These are phyloP conservation scores for Penicillium hesseltinei DNA, from an alignment of 2,329 filamentous ascomycete genomes.

Conservation along the genomic window DNA sequence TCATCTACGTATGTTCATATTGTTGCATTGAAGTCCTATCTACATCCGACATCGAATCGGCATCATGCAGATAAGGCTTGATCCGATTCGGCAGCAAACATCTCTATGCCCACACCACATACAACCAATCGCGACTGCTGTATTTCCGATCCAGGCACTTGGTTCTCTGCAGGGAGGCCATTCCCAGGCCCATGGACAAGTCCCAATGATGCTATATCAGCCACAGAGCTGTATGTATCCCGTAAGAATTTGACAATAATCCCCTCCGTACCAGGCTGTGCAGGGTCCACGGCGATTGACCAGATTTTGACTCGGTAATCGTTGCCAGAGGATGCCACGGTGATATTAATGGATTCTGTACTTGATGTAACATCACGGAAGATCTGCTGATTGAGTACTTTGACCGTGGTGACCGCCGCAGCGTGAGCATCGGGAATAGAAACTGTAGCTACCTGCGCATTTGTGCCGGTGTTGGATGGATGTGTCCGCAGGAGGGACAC, in stretches of 20 bases:
- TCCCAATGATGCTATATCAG: conserved; percentile 56
- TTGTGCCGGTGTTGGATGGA: conserved; percentile 6
- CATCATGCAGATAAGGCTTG: conserved; percentile 5
- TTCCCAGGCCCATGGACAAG: conserved; percentile 26
- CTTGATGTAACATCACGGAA: not conserved
- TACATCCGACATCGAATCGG: conserved; percentile 17
- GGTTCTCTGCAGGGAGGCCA: not conserved
- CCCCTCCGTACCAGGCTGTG: conserved; percentile 16
- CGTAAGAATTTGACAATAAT: conserved; percentile 27
- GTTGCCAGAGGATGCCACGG: conserved; percentile 43
- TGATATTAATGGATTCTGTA: conserved; percentile 15
- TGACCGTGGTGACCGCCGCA: conserved; percentile 44
- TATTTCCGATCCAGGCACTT: not conserved
- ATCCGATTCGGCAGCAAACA: conserved; percentile 31
- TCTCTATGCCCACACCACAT: conserved; percentile 52
- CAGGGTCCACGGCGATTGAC: conserved; percentile 33
- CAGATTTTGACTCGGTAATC: conserved; percentile 50
- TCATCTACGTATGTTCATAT: conserved; percentile 3
- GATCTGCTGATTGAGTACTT: conserved; percentile 25
- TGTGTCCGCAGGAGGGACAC: conserved; percentile 47
- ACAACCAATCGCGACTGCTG: conserved; percentile 36
- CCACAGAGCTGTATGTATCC: conserved; percentile 50
- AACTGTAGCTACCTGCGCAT: conserved; percentile 30
- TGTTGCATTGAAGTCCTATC: conserved; percentile 6
- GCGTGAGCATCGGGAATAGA: conserved; percentile 46